Evolutionary conservation across 805 yeast genomes (phyloP).

Genomic region (Schizosaccharomyces cryophilus): DNA sequence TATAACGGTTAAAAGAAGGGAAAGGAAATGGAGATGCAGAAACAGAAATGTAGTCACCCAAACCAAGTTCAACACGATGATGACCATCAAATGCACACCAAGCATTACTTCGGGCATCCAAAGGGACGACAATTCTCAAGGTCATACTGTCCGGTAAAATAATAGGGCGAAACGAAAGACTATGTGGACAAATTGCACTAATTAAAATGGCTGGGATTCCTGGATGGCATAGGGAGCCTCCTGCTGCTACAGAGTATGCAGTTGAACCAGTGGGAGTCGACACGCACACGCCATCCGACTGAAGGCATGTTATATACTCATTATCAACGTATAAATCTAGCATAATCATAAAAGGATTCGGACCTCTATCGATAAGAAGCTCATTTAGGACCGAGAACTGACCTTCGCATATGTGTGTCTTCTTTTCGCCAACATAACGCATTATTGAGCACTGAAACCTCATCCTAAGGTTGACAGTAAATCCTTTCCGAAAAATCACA

Average conservation of each 20-base stretch:
- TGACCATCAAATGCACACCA: constrained; percentile 96
- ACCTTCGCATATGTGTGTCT: constrained; percentile 20
- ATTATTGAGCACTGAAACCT: constrained; percentile 62
- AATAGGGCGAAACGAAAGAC: constrained; percentile 77
- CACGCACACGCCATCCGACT: constrained; percentile 44
- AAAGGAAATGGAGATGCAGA: constrained; percentile 77
- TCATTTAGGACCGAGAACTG: constrained; percentile 57
- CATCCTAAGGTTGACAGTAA: constrained; percentile 60
- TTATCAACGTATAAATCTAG: constrained; percentile 77
- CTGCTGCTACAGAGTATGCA: constrained; percentile 84
- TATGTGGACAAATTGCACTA: constrained; percentile 96
- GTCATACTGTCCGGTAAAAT: constrained; percentile 82
- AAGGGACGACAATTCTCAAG: constrained; percentile 57
- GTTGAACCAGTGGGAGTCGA: constrained; percentile 64
- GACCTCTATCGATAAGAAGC: constrained; percentile 78
- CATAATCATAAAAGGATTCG: constrained; percentile 76
- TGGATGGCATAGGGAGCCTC: constrained; percentile 86
- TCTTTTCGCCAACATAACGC: constrained; percentile 18
- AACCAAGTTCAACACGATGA: constrained; percentile 49
- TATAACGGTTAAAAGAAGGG: constrained; percentile 64
- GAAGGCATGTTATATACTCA: constrained; percentile 62
- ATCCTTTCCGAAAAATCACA: constrained; percentile 41
- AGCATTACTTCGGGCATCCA: constrained; percentile 61
- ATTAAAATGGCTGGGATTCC: constrained; percentile 78
- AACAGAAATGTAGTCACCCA: constrained; percentile 68